Evolutionary conservation across 106 monocot genomes (phyloP), one percentile per base, ranked within the genome.

Genomic region (Apostasia ramifera): DNA sequence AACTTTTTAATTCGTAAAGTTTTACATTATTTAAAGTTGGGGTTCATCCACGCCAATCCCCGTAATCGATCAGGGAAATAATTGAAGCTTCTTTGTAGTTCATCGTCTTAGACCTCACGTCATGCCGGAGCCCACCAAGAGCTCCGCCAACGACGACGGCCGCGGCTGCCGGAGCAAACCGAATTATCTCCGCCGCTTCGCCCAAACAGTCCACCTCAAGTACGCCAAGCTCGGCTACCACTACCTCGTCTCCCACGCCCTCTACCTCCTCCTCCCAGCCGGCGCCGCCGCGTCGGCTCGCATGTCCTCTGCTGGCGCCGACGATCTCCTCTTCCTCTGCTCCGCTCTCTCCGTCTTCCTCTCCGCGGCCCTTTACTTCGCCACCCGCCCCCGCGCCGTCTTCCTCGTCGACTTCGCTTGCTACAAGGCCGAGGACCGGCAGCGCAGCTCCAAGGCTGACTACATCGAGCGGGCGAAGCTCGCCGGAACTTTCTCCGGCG

Each of bases 181-280:
- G 26, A 26, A 26, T 26, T 26, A 2, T 12, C 46, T 68, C 46
- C 79, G 69, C 3, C 5, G 70, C 44, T 80, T 80, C 57, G 59
- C 26, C 12, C 74, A 53, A 42, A 70, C 74, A 26, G 57, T 80
- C 3, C 74, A 74, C 15, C 69, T 82, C 50, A 77, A 68, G 15
- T 70, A 72, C 43, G 77, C 77, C 5, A 82, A 82, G 70, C 82
- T 78, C 2, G 73, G 73, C 1, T 82, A 78, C 74, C 82, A 78
- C 65, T 78, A 78, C 77, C 49, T 78, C 9, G 66, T 78, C 74
- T 68, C 78, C 48, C 61, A 82, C 46, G 70, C 44, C n/a, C 57
- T 82, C 55, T 70, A 65, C 48, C 63, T 82, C 58, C 14, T 78
- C 61, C 73, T 77, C 62, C 14, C 73, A 2, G 68, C 82, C 5